Evolutionary conservation across 495 filamentous ascomycete species (phyloP).

Genomic region (Cercophora sp.): DNA sequence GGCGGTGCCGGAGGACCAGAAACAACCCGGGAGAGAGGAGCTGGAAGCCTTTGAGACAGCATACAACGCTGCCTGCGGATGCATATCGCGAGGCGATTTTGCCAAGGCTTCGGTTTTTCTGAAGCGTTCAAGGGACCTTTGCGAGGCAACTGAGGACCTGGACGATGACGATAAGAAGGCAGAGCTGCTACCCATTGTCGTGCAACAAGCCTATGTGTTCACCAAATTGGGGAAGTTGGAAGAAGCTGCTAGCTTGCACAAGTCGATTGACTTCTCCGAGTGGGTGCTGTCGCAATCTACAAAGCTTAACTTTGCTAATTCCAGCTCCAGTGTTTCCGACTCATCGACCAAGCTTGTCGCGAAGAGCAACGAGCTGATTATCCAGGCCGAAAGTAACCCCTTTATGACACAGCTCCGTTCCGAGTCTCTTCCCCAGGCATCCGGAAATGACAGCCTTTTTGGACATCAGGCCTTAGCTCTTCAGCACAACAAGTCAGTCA

Average conservation of each 20-base stretch:
- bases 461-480: constrained; percentile 68
- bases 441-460: constrained; percentile 70
- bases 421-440: constrained; percentile 52
- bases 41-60: constrained; percentile 89
- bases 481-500: constrained; percentile 61
- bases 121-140: constrained; percentile 81
- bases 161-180: constrained; percentile 75
- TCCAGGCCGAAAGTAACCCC: constrained; percentile 64
- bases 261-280: constrained; percentile 50
- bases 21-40: constrained; percentile 64
- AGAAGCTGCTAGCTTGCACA: constrained; percentile 65
- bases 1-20: constrained; percentile 34
- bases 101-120: constrained; percentile 71
- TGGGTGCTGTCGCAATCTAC: constrained; percentile 16
- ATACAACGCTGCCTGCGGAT: constrained; percentile 86
- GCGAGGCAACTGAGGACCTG: constrained; percentile 77
- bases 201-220: constrained; percentile 82
- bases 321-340: constrained; percentile 60
- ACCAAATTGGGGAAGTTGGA: constrained; percentile 65
- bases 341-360: constrained; percentile 71
- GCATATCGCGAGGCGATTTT: constrained; percentile 76
- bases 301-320: constrained; percentile 6
- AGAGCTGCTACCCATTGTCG: constrained; percentile 79
- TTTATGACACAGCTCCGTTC: constrained; percentile 69
- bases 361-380: constrained; percentile 69